A percentile compares a stretch with the other conserved stretches of the same genome.
These are phyloP conservation scores for Talaromyces islandicus DNA, from an alignment of 2,329 filamentous ascomycete species.

Conservation along the genomic window DNA sequence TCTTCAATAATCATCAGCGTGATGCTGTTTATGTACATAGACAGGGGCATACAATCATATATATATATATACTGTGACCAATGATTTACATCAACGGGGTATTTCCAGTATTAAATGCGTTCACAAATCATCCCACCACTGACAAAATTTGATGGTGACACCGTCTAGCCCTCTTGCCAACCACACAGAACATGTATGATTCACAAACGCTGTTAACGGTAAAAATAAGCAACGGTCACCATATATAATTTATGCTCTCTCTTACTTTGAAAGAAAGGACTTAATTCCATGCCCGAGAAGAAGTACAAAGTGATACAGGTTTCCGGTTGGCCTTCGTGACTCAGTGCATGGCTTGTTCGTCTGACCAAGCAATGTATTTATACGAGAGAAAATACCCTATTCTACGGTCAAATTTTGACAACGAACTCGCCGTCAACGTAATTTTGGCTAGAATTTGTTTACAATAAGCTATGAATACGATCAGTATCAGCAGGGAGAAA, in stretches of 20 bases:
- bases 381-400: not conserved
- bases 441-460: not conserved
- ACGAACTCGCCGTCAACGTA: not conserved
- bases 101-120: not conserved
- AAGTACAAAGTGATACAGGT: not conserved
- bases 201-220: not conserved
- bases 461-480: not conserved
- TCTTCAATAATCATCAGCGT: not conserved
- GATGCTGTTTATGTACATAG: not conserved
- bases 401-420: not conserved
- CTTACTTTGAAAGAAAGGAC: not conserved
- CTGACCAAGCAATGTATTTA: not conserved
- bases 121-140: not conserved
- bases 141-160: not conserved
- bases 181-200: not conserved
- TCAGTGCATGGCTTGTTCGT: not conserved
- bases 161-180: not conserved
- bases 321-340: not conserved
- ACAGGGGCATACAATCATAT: not conserved
- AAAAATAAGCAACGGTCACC: not conserved
- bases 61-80: not conserved
- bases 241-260: not conserved
- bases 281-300: not conserved
- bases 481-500: not conserved
- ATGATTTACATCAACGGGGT: not conserved